Evolutionary conservation across 78 protist species (phyloP).

Genomic region (Bodo saltans): DNA sequence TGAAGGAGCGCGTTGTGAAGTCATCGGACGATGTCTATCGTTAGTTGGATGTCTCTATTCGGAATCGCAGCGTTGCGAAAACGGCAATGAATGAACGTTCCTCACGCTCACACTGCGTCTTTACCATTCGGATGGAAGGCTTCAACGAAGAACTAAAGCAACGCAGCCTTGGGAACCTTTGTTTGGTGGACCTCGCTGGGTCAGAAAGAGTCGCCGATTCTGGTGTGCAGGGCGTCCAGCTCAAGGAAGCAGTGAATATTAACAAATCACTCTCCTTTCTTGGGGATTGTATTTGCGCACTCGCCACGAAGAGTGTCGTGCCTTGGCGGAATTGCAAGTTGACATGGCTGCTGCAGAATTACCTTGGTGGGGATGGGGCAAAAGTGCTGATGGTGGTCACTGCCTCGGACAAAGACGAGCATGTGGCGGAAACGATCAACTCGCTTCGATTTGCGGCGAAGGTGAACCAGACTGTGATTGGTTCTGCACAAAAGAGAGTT

Average conservation of each 20-base stretch:
- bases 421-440: constrained; percentile 34
- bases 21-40: not conserved
- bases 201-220: constrained; percentile 52
- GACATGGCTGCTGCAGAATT: constrained; percentile 51
- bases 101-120: constrained; percentile 65
- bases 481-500: not conserved
- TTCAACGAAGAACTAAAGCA: not conserved
- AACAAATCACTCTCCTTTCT: constrained; percentile 26
- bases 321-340: constrained; percentile 51
- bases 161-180: constrained; percentile 11
- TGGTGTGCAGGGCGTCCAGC: constrained; percentile 33
- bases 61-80: not conserved
- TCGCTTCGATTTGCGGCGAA: constrained; percentile 48
- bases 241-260: constrained; percentile 43
- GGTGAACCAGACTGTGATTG: constrained; percentile 8
- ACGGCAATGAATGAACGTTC: constrained; percentile 47
- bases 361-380: constrained; percentile 35
- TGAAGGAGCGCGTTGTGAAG: not conserved
- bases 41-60: not conserved
- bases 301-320: not conserved
- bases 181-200: constrained; percentile 75
- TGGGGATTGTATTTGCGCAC: constrained; percentile 36
- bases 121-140: constrained; percentile 37
- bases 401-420: constrained; percentile 12
- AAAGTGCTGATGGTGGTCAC: constrained; percentile 44